These are phyloP conservation scores for Chalara sp. DNA, from an alignment of 2,329 filamentous ascomycete species.

Conservation along the genomic window DNA sequence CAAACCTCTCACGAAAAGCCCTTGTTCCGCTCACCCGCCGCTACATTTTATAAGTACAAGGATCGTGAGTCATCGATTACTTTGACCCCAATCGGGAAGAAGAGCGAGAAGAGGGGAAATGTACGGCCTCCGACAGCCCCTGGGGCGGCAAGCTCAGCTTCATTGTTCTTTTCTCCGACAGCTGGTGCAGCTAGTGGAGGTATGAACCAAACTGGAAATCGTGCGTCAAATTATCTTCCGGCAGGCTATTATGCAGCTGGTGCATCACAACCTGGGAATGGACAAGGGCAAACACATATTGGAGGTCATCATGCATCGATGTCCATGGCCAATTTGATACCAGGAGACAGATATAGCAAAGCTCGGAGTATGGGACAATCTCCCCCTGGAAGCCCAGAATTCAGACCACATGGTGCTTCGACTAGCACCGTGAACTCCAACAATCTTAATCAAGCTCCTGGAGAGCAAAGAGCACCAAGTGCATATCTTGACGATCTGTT, in stretches of 20 bases:
- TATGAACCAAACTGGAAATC: constrained; percentile 46
- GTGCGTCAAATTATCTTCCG: constrained; percentile 76
- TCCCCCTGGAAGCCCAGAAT: constrained; percentile 59
- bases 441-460: constrained; percentile 52
- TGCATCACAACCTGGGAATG: constrained; percentile 27
- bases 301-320: constrained; percentile 41
- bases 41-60: constrained; percentile 59
- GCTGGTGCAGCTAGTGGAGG: constrained; percentile 54
- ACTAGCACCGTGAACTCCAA: constrained; percentile 48
- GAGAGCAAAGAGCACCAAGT: constrained; percentile 65
- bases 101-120: constrained; percentile 23
- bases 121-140: constrained; percentile 31
- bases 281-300: constrained; percentile 25
- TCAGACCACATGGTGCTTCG: constrained; percentile 37
- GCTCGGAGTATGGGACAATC: constrained; percentile 36
- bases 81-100: constrained; percentile 16
- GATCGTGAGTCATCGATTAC: constrained; percentile 38
- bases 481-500: constrained; percentile 87
- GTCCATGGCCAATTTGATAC: constrained; percentile 49
- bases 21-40: constrained; percentile 44
- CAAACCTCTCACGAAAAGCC: constrained; percentile 67
- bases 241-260: constrained; percentile 85
- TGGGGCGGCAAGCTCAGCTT: constrained; percentile 12
- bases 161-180: constrained; percentile 91
- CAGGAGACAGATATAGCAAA: constrained; percentile 40